A percentile compares a stretch with the other conserved stretches of the same genome.
phyloP scores from a whole-genome alignment of 495 filamentous ascomycete genomes.

The Chlorociboria aeruginascens region DNA sequence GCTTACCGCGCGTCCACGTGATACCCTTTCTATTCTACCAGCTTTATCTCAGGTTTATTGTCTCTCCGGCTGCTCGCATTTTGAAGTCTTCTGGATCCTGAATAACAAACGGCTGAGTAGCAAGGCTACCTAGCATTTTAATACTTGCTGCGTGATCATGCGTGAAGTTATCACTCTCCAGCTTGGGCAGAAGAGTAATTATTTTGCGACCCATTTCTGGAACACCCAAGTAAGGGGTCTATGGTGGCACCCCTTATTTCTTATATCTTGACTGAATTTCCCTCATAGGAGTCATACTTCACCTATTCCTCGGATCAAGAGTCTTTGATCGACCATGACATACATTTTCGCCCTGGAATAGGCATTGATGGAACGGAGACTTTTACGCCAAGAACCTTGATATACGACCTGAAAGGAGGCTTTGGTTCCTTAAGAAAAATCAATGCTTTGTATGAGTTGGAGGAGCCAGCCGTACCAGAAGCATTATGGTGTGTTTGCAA shows the following conservation, averaged over 20 bases:
- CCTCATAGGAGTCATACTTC: conserved; percentile 86
- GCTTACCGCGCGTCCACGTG: no score
- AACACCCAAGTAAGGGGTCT: conserved; percentile 54
- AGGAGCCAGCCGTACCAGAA: conserved; percentile 34
- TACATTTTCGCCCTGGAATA: conserved; percentile 83
- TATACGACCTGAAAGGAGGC: conserved; percentile 88
- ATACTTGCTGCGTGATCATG: conserved; percentile 39
- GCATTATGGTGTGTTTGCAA: conserved; percentile 45
- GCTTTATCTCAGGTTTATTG: no score
- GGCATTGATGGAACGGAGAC: conserved; percentile 78
- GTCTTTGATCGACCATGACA: conserved; percentile 76
- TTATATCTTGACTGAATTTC: conserved; percentile 3
- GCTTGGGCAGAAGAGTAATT: conserved; percentile 85
- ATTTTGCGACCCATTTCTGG: conserved; percentile 96
- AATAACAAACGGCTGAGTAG: no score
- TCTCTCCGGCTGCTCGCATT: no score
- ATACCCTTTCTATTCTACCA: no score
- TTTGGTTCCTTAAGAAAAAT: conserved; percentile 82
- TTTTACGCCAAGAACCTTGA: conserved; percentile 77
- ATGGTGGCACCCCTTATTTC: background rate
- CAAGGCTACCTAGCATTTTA: no score
- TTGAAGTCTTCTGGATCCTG: no score
- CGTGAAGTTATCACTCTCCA: conserved; percentile 94
- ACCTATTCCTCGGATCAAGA: conserved; percentile 62
- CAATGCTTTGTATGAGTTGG: conserved; percentile 75